These are phyloP conservation scores for Suillus americanus DNA, from an alignment of 768 basidiomycete genomes.

Conservation along the genomic window DNA sequence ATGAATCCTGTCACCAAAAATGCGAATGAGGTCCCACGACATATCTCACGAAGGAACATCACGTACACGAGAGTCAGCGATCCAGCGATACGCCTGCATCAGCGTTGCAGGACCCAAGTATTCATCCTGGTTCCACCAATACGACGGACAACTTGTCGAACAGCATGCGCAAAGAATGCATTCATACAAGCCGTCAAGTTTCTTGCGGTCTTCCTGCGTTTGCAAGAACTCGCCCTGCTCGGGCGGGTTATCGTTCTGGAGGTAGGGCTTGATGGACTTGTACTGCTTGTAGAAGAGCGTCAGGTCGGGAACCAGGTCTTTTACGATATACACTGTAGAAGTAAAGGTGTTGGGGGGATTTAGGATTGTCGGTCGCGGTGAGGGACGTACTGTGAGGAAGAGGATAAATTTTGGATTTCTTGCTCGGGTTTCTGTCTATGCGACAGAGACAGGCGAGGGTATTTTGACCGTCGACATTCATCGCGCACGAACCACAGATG, in stretches of 20 bases:
- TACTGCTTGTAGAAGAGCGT: constrained; percentile 98
- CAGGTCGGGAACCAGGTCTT: constrained; percentile 94
- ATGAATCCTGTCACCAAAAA: constrained; percentile 55
- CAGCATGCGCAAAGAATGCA: constrained; percentile 98
- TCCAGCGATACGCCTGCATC: constrained; percentile 98
- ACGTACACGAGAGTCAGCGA: constrained; percentile 90
- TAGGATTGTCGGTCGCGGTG: background rate
- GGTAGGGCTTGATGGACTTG: constrained; percentile 97
- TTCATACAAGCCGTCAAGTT: constrained; percentile 97
- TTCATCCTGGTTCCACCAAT: constrained; percentile 99
- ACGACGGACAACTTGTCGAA: constrained; percentile 95
- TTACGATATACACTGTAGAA: constrained; percentile 89
- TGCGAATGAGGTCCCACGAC: background rate
- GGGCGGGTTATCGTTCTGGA: constrained; percentile 91
- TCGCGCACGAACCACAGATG: constrained; percentile 97
- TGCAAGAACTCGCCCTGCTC: constrained; percentile 86
- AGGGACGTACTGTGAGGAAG: constrained; percentile 86
- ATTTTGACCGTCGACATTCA: constrained; percentile 99
- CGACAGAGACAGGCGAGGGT: constrained; percentile 96
- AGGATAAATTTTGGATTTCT: constrained; percentile 92
- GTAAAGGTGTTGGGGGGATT: background rate
- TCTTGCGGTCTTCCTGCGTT: constrained; percentile 87
- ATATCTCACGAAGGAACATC: background rate
- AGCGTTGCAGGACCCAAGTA: constrained; percentile 96
- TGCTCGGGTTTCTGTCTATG: constrained; percentile 73